Conservation (phyloP, 1,284 basidiomycete species). For the Ustilago trichophora region DNA sequence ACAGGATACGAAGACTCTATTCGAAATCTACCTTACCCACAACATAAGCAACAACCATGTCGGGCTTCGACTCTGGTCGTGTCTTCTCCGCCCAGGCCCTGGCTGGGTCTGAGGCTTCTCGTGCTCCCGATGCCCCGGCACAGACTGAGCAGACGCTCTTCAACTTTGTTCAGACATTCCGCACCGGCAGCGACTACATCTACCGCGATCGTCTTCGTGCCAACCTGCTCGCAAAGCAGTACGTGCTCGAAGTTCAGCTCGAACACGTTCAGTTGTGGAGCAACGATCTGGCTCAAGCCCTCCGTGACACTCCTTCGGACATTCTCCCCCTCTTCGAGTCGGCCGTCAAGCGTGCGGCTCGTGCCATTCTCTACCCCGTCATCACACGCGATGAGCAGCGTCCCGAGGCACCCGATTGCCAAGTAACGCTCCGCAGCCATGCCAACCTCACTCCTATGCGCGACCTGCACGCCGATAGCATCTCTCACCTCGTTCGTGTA, state of each 20-base stretch:
- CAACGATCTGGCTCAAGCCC: slow-evolving; percentile 88
- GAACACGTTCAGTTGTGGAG: slow-evolving; percentile 90
- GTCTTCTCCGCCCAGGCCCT: slow-evolving; percentile 62
- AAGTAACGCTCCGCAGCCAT: slow-evolving; percentile 86
- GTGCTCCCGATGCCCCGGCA: slow-evolving; percentile 62
- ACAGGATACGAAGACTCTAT: too few relatives aligned
- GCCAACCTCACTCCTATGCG: slow-evolving; percentile 90
- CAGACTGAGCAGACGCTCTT: slow-evolving; percentile 63
- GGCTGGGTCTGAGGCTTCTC: slow-evolving; percentile 53
- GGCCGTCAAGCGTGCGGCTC: slow-evolving; percentile 61
- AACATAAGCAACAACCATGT: slow-evolving; percentile 45
- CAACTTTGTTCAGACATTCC: slow-evolving; percentile 65
- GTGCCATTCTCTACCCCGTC: slow-evolving; percentile 63
- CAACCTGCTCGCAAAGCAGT: slow-evolving; percentile 87
- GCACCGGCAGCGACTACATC: slow-evolving; percentile 63
- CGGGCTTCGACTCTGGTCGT: slow-evolving; percentile 65
- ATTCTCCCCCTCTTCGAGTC: slow-evolving; percentile 76
- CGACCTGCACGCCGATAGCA: slow-evolving; percentile 81
- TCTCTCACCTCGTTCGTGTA: slow-evolving; percentile 94
- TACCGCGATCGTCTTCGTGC: slow-evolving; percentile 86
- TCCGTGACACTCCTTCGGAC: slow-evolving; percentile 88
- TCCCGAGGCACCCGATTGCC: slow-evolving; percentile 75
- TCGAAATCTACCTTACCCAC: background rate
- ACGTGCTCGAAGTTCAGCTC: slow-evolving; percentile 90
- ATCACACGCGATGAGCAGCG: slow-evolving; percentile 49